Base-by-base conservation (phyloP, 768 basidiomycete species). In the Tephrocybe rancida region DNA sequence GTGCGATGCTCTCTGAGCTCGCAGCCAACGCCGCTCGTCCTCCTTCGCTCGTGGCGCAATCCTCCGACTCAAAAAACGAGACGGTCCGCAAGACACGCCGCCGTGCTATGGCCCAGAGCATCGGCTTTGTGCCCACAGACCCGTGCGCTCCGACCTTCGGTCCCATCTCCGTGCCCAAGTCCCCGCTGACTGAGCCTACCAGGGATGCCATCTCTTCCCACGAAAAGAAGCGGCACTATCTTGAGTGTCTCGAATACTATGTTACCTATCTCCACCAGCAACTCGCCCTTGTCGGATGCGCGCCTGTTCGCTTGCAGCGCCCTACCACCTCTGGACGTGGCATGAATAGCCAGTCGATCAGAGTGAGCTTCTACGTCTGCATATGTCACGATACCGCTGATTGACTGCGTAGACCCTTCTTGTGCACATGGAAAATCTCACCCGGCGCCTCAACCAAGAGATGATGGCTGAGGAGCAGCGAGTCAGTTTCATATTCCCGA, bases 151-250 rank as follows among this genome's bases (percentile, higher is more conserved):
- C 38, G 27, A 42, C 6, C 27, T 34, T 24, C 37, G 9, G 39
- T 41, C 24, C 39, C 24, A 6, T 18, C 37, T 44, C 43, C 30
- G 18, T 30, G 6, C 21, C 37, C 6, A 30, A 38, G 2, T 30
- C 38, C 22, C 55, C 35, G 14, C 44, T 54, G 18, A 35, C 51
- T 27, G 30, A 49, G 55, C 34, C 52, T 47, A 38, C 52, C 54
- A 87, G 86, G 1, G 88, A 89, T 46, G 76, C 77, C n/a, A 88
- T 90, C 50, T 85, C 88, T 2, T 88, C 87, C 5, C 88, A 90
- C 60, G 88, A 90, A 61, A 89, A 89, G 62, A 89, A 89, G 60
- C 72, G 88, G 2, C 78, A 85, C 60, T 89, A 90, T 61, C 76
- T 90, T 21, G 86, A 87, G 59, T 87, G 85, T 58, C 68, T 90